These are phyloP conservation scores for Fonsecaea monophora DNA, from an alignment of 2,329 filamentous ascomycete genomes.

Conservation along the genomic window DNA sequence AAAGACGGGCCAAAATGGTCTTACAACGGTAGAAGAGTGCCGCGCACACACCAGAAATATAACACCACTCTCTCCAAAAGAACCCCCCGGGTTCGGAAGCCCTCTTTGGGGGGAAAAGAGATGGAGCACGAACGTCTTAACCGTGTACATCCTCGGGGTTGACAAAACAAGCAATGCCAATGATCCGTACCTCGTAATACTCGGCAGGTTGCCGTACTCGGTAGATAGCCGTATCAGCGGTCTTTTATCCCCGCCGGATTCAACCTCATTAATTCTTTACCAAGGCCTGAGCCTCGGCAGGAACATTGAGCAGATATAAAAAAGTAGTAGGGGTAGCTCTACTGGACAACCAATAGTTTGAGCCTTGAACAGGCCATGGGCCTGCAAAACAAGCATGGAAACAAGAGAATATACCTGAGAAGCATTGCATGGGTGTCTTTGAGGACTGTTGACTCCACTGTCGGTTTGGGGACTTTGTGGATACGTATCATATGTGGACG, in stretches of 20 bases:
- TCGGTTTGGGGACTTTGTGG: background rate
- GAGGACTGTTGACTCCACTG: background rate
- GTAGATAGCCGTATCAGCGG: background rate
- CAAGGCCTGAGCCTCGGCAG: background rate
- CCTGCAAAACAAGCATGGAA: background rate
- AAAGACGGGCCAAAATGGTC: background rate
- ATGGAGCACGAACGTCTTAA: background rate
- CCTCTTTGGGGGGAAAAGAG: background rate
- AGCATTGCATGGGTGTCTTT: background rate
- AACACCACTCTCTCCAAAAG: background rate
- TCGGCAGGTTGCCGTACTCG: background rate
- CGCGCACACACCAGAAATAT: background rate
- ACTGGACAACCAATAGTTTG: background rate
- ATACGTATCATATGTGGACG: background rate
- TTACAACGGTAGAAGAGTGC: background rate
- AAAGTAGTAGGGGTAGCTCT: background rate
- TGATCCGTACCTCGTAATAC: background rate
- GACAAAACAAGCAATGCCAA: background rate
- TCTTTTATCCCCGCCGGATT: background rate
- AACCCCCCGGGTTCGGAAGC: background rate
- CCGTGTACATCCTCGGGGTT: constrained; percentile 4
- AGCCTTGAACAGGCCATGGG: background rate
- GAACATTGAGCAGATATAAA: background rate
- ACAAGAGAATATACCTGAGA: background rate
- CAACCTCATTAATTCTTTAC: background rate